Evolutionary conservation across 169 alveolate genomes (phyloP).

Genomic region (Neospora caninum): DNA sequence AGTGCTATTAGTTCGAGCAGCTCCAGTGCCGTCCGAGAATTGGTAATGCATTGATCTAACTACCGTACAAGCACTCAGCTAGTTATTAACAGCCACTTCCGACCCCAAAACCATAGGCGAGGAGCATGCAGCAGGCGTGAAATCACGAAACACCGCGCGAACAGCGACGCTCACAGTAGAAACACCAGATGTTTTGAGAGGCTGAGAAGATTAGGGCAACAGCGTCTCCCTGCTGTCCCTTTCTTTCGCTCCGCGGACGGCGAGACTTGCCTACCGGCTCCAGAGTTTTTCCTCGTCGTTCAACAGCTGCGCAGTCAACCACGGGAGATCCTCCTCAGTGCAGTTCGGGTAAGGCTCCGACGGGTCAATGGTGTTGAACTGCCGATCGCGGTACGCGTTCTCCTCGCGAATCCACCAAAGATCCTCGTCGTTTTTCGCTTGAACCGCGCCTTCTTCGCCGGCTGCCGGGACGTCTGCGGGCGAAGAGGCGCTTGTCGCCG

Average conservation of each 20-base stretch:
- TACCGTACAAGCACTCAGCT: too few species aligned
- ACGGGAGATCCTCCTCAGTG: not conserved
- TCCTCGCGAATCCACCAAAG: not conserved
- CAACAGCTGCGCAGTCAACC: not conserved
- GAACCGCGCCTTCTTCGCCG: not conserved
- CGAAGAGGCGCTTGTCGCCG: not conserved
- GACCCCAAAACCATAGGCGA: too few species aligned
- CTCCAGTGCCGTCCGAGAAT: too few species aligned
- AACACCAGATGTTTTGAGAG: too few species aligned
- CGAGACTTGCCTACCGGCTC: constrained; percentile 20
- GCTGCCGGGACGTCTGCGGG: not conserved
- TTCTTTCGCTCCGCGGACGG: not conserved
- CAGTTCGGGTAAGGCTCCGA: constrained; percentile 33
- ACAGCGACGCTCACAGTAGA: too few species aligned
- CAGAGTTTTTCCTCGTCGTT: constrained; percentile 8
- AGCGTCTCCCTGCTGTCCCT: too few species aligned
- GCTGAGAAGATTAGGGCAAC: too few species aligned
- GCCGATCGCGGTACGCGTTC: not conserved
- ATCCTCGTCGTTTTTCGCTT: not conserved
- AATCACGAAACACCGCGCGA: too few species aligned
- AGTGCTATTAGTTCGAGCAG: too few species aligned
- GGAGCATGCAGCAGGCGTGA: too few species aligned
- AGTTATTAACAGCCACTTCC: too few species aligned
- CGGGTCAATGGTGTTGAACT: constrained; percentile 36
- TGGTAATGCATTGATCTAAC: too few species aligned